phyloP scores from a whole-genome alignment of 164 flowering plant genomes.

The Berberis vulgaris region DNA sequence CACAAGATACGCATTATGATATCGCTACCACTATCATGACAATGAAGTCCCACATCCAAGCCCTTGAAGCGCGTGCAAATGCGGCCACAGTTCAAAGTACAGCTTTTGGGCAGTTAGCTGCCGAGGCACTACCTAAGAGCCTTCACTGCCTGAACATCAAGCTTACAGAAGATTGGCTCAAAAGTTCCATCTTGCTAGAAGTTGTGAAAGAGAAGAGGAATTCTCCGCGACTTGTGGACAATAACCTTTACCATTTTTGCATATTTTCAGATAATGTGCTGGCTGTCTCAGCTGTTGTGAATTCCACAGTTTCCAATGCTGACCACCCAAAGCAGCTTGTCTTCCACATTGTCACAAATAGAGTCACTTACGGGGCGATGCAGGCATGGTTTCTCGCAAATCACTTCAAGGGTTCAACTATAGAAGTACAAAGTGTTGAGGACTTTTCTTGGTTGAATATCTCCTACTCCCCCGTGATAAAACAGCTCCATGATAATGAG shows the following conservation, averaged over 20 bases:
- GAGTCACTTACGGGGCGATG: conserved; percentile 60
- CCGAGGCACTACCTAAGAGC: conserved; percentile 68
- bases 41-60: conserved; percentile 83
- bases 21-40: conserved; percentile 90
- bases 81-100: conserved; percentile 78
- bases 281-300: conserved; percentile 67
- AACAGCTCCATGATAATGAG: conserved; percentile 42
- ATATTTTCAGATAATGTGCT: conserved; percentile 72
- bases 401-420: conserved; percentile 57
- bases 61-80: conserved; percentile 87
- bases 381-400: conserved; percentile 69
- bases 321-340: conserved; percentile 81
- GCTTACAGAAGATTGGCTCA: conserved; percentile 53
- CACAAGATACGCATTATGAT: conserved; percentile 88
- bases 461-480: conserved; percentile 51
- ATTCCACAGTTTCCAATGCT: conserved; percentile 69
- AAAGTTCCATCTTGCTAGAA: conserved; percentile 23
- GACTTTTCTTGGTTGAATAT: conserved; percentile 68
- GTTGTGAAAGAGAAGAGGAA: conserved; percentile 45
- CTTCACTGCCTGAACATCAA: conserved; percentile 59
- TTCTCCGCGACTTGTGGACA: conserved; percentile 69
- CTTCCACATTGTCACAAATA: conserved; percentile 72
- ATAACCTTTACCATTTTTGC: conserved; percentile 84
- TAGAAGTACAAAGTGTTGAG: conserved; percentile 67
- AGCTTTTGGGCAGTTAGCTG: conserved; percentile 73